Percentiles rank a stretch among this genome's conserved stretches.
These are phyloP conservation scores for Xylaria sp. DNA, from an alignment of 2,329 filamentous ascomycete species.

Conservation along the genomic window DNA sequence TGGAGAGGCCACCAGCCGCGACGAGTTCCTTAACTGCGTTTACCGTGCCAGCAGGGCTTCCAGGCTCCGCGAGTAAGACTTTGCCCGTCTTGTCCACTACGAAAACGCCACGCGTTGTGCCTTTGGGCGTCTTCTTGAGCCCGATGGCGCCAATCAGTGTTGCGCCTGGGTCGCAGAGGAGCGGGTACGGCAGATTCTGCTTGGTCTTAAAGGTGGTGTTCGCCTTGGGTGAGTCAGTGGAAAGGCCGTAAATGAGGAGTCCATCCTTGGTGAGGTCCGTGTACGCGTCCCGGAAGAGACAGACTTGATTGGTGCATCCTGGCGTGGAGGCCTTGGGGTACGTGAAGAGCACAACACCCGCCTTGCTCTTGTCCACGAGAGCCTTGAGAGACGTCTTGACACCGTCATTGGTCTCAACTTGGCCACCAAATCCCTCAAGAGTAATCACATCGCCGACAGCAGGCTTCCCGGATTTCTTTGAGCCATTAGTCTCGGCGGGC, in stretches of 20 bases:
- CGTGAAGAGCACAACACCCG: conserved; percentile 89
- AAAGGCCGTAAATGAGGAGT: conserved; percentile 87
- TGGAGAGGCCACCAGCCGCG: conserved; percentile 45
- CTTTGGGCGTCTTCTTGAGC: conserved; percentile 82
- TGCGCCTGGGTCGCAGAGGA: conserved; percentile 80
- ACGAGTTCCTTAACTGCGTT: conserved; percentile 77
- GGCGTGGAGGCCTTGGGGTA: conserved; percentile 95
- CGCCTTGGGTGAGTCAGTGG: conserved; percentile 83
- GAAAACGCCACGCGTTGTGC: conserved; percentile 86
- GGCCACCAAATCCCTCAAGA: conserved; percentile 67
- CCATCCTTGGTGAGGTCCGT: conserved; percentile 76
- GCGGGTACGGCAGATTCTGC: conserved; percentile 84
- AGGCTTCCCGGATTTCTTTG: conserved; percentile 48
- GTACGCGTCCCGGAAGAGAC: conserved; percentile 89
- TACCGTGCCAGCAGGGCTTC: conserved; percentile 78
- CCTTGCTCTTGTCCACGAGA: conserved; percentile 81
- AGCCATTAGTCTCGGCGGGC: conserved; percentile 40
- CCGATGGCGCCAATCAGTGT: conserved; percentile 85
- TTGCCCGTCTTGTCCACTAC: conserved; percentile 83
- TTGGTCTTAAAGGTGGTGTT: conserved; percentile 94
- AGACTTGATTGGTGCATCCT: conserved; percentile 92
- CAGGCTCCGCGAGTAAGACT: conserved; percentile 75
- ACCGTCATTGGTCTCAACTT: conserved; percentile 86
- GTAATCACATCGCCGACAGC: conserved; percentile 61
- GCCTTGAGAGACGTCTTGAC: conserved; percentile 77